A percentile compares a stretch with the other conserved stretches of the same genome.
Conservation (phyloP, 805 yeast species). For the Nakazawaea pomicola region DNA sequence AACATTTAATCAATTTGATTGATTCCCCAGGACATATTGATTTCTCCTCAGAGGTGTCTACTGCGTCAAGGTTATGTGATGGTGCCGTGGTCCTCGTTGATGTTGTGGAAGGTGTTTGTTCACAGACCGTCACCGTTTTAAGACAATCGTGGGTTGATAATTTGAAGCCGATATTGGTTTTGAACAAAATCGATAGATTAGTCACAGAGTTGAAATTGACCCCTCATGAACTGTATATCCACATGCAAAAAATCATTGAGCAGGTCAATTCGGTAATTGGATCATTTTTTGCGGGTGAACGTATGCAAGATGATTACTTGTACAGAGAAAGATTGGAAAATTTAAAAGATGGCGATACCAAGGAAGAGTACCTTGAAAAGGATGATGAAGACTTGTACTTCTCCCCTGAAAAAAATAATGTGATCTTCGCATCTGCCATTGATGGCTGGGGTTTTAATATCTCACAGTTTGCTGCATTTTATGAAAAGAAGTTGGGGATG, state of each 20-base stretch:
- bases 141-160: conserved; percentile 96
- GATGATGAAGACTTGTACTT: conserved; percentile 83
- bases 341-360: conserved; percentile 20
- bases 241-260: conserved; percentile 73
- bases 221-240: conserved; percentile 81
- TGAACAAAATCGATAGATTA: conserved; percentile 88
- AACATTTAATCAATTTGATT: conserved; percentile 82
- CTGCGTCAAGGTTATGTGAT: conserved; percentile 93
- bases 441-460: conserved; percentile 98
- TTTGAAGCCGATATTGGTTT: conserved; percentile 78
- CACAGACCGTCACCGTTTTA: conserved; percentile 92
- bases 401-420: conserved; percentile 83
- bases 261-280: conserved; percentile 95
- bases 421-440: conserved; percentile 82
- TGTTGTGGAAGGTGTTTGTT: conserved; percentile 97
- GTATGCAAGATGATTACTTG: conserved; percentile 80
- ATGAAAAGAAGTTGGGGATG: conserved; percentile 80
- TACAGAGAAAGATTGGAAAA: conserved; percentile 64
- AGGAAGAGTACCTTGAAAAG: conserved; percentile 59
- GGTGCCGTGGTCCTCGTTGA: conserved; percentile 95
- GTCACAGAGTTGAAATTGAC: conserved; percentile 76
- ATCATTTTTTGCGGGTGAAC: conserved; percentile 85
- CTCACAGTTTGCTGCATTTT: conserved; percentile 81
- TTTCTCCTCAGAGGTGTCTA: conserved; percentile 92
- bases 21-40: conserved; percentile 99